phyloP scores from a whole-genome alignment of 352 stramenopile genomes.

The Phytophthora palmivora region DNA sequence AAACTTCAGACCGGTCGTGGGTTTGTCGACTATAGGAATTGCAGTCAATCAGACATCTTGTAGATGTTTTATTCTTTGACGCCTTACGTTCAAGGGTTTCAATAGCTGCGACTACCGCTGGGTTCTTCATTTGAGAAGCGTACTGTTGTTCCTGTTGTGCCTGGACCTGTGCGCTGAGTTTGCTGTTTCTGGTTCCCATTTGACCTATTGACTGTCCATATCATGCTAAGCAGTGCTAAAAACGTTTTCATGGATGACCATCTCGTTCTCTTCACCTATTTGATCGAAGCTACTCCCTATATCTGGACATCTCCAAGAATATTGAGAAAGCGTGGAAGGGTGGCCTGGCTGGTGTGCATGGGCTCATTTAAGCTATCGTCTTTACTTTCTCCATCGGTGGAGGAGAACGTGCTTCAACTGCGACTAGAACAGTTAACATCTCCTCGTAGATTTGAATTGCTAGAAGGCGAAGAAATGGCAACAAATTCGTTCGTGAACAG shows the following conservation, averaged over 20 bases:
- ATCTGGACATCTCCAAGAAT: conserved; percentile 18
- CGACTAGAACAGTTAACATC: conserved; percentile 16
- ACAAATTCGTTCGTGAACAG: conserved; percentile 18
- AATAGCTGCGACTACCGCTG: conserved; percentile 42
- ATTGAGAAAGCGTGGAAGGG: background rate
- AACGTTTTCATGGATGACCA: background rate
- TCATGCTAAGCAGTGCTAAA: background rate
- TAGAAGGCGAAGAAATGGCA: conserved; percentile 17
- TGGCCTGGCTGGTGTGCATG: conserved; percentile 10
- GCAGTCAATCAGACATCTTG: background rate
- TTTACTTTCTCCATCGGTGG: conserved; percentile 17
- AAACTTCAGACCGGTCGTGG: conserved; percentile 44
- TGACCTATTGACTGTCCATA: too few species aligned
- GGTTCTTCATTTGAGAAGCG: conserved; percentile 46
- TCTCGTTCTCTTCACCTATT: background rate
- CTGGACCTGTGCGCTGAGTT: conserved; percentile 33
- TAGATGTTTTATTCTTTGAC: background rate
- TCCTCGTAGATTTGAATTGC: conserved; percentile 14
- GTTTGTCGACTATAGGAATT: conserved; percentile 44
- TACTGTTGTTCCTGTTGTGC: conserved; percentile 43
- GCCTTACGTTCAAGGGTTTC: conserved; percentile 43
- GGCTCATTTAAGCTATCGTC: conserved; percentile 19
- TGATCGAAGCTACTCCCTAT: conserved; percentile 7
- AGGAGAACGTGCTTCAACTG: conserved; percentile 14
- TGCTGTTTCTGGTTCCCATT: conserved; percentile 59